Evolutionary conservation across 129 eudicot species (phyloP).

Genomic region (Escallonia rubra): DNA sequence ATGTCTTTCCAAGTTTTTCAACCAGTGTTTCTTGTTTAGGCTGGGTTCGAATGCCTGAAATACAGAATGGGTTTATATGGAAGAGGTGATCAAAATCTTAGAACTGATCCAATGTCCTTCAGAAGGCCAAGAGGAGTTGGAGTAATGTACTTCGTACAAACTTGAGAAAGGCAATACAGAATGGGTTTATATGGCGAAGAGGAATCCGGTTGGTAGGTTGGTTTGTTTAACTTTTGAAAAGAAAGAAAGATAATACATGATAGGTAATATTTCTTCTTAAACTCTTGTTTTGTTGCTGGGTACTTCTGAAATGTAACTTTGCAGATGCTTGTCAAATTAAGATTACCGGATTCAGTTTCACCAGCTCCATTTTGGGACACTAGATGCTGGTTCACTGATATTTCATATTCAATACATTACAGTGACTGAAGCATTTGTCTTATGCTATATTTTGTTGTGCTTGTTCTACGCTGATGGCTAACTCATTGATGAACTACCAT

Average conservation of each 20-base stretch:
- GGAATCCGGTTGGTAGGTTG: constrained; percentile 19
- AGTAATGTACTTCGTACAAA: constrained; percentile 22
- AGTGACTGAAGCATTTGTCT: constrained; percentile 4
- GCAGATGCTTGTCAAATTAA: neutral
- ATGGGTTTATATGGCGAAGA: constrained; percentile 10
- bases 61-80: constrained; percentile 66
- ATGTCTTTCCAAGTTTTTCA: too few species aligned
- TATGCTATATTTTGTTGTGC: neutral
- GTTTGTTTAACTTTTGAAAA: neutral
- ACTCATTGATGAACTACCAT: neutral
- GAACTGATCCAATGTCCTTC: constrained; percentile 82
- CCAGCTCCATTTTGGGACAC: constrained; percentile 10
- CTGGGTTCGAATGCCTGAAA: too few species aligned
- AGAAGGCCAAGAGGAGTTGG: constrained; percentile 55
- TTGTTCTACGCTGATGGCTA: neutral
- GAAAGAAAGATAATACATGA: neutral
- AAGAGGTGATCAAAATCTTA: constrained; percentile 80
- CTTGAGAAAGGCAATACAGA: neutral
- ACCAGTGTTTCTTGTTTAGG: too few species aligned
- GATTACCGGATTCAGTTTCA: constrained; percentile 8
- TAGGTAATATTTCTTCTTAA: neutral
- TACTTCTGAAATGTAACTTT: neutral
- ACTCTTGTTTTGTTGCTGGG: constrained; percentile 1
- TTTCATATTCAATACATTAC: neutral
- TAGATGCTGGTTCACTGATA: neutral